Conservation (phyloP, 305 asterid species). For the Fraxinus xanthoxyloides region DNA sequence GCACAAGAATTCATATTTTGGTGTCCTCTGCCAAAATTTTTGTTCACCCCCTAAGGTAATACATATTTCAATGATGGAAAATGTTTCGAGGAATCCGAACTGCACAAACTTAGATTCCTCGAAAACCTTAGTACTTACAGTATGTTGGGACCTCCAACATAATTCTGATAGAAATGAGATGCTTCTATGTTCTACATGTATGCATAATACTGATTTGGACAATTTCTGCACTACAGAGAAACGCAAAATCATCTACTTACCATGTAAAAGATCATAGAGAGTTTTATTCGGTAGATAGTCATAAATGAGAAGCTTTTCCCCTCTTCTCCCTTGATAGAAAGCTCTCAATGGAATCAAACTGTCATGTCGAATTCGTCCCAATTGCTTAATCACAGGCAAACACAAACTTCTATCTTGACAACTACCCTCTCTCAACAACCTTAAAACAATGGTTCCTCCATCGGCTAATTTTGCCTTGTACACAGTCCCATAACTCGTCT, state of each 20-base stretch:
- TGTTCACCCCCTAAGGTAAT: not conserved
- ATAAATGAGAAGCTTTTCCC: constrained; percentile 93
- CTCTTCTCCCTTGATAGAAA: constrained; percentile 93
- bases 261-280: constrained; percentile 83
- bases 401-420: constrained; percentile 71
- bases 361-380: constrained; percentile 85
- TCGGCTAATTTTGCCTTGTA: constrained; percentile 90
- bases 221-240: not conserved
- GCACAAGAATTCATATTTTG: not conserved
- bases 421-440: constrained; percentile 89
- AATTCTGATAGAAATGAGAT: not conserved
- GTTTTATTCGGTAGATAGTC: constrained; percentile 75
- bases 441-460: constrained; percentile 90
- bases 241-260: constrained; percentile 31
- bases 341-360: constrained; percentile 92
- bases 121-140: not conserved
- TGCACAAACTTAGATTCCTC: not conserved
- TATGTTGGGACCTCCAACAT: not conserved
- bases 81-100: not conserved
- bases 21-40: not conserved
- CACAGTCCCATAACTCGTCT: constrained; percentile 87
- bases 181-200: not conserved
- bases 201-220: not conserved
- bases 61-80: not conserved
- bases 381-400: constrained; percentile 65